These are phyloP conservation scores for Plasmodium sp. DNA, from an alignment of 169 alveolate species.

Conservation along the genomic window DNA sequence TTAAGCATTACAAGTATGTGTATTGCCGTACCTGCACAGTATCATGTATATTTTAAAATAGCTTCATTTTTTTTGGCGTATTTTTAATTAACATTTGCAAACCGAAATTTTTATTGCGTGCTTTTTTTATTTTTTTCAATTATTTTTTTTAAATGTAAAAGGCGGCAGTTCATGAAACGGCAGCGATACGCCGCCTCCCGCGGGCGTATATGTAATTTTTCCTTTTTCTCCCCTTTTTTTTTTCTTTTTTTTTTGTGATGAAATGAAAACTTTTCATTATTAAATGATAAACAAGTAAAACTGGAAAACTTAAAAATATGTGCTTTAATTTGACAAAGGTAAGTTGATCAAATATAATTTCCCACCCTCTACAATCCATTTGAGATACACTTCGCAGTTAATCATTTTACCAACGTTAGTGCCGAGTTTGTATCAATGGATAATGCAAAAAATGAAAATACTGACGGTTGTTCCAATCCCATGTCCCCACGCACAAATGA, in stretches of 20 bases:
- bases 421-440: conserved; percentile 8
- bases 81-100: conserved; percentile 5
- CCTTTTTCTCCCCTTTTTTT: neutral
- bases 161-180: neutral
- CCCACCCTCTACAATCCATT: neutral
- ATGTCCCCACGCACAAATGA: conserved; percentile 19
- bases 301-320: neutral
- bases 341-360: neutral
- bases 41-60: neutral
- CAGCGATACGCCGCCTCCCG: neutral
- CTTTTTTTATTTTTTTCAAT: neutral
- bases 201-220: neutral
- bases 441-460: conserved; percentile 34
- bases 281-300: neutral
- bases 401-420: conserved; percentile 7
- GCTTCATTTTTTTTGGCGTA: neutral
- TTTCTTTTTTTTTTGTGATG: neutral
- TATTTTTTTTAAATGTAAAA: neutral
- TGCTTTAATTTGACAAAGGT: neutral
- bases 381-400: conserved; percentile 7
- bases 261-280: neutral
- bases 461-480: conserved; percentile 10
- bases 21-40: neutral
- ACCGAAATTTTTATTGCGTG: neutral
- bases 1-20: conserved; percentile 1